Base-by-base conservation (phyloP, 176 grass and related monocot genomes). In the Coix lacrymajobi region DNA sequence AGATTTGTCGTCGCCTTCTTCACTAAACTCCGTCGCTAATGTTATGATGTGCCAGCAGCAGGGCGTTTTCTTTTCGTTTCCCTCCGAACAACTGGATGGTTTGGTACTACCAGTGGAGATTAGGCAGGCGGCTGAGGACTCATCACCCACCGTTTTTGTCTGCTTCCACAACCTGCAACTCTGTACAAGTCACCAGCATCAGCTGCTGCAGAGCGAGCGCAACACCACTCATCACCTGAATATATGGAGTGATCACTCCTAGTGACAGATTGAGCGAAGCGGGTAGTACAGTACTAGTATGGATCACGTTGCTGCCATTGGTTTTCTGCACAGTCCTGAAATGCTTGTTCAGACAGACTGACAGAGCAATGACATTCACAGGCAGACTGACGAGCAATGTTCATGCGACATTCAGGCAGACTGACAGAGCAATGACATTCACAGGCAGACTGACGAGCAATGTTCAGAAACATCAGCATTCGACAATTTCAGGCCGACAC, bases 71-170 rank as follows among this genome's bases (percentile, higher is more conserved):
- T 8, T 15, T 46, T 46, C 44, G 14, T 4, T 46, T 46, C 44
- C 14, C 44, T 46, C 11, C 3, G 1, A 46, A 69, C 69, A 69
- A 80, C 34, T 13, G 36, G 36, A 66, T 19, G 31, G 9, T 34
- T n/a, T n/a, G 1, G 3, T 66, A 43, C 11, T 8, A n/a, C 32
- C 22, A 45, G 43, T 45, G 16, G 64, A 24, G 79, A 71, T 56
- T 37, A 64, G 65, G 73, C 19, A 54, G 17, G 49, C 49, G 2
- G 19, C 79, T 38, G 65, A 19, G 52, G 83, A 82, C 57, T 86
- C n/a, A 31, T 73, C 83, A 73, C 88, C 83, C 36, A 73, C 79
- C 71, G 20, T 29, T 72, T 71, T 81, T 58, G 57, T 86, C 65
- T 49, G 34, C 57, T 73, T 56, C 28, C 67, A 31, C 79, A 52